Percentiles rank a stretch among this genome's conserved stretches.
These are phyloP conservation scores for Marasmius fiardii DNA, from an alignment of 1,284 basidiomycete species.

Conservation along the genomic window DNA sequence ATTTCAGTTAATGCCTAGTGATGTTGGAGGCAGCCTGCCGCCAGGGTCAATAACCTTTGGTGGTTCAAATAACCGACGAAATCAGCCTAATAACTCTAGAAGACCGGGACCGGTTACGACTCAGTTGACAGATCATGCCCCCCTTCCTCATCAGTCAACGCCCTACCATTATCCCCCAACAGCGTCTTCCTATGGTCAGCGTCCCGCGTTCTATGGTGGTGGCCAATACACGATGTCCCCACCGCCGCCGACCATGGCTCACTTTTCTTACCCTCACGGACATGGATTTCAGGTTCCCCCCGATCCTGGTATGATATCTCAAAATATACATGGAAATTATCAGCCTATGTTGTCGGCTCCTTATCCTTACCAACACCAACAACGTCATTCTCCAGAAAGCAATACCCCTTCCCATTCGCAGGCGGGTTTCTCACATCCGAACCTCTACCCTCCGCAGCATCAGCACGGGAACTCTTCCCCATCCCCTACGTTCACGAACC, in stretches of 20 bases:
- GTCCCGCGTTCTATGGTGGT: slow-evolving; percentile 31
- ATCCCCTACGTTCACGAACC: slow-evolving; percentile 28
- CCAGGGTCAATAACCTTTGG: not conserved
- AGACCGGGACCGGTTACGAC: not conserved
- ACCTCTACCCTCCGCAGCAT: slow-evolving; percentile 28
- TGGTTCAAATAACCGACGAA: slow-evolving; percentile 5
- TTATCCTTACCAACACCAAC: slow-evolving; percentile 31
- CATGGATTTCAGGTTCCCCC: slow-evolving; percentile 17
- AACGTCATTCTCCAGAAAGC: slow-evolving; percentile 31
- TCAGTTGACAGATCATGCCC: slow-evolving; percentile 1
- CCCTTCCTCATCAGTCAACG: slow-evolving; percentile 14
- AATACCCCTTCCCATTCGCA: slow-evolving; percentile 26
- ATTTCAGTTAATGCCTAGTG: not conserved
- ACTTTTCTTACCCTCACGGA: not conserved
- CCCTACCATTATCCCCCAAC: slow-evolving; percentile 24
- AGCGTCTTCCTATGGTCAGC: slow-evolving; percentile 29
- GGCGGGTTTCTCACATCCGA: slow-evolving; percentile 16
- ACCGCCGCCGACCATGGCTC: slow-evolving; percentile 30
- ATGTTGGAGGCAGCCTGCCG: not conserved
- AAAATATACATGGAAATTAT: slow-evolving; percentile 32
- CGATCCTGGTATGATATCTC: slow-evolving; percentile 29
- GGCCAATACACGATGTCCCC: slow-evolving; percentile 45
- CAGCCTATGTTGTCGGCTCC: slow-evolving; percentile 28
- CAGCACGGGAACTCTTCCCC: slow-evolving; percentile 11
- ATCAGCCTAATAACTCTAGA: not conserved